Evolutionary conservation across 345 rosid species (phyloP).

Genomic region (Durio zibethinus): DNA sequence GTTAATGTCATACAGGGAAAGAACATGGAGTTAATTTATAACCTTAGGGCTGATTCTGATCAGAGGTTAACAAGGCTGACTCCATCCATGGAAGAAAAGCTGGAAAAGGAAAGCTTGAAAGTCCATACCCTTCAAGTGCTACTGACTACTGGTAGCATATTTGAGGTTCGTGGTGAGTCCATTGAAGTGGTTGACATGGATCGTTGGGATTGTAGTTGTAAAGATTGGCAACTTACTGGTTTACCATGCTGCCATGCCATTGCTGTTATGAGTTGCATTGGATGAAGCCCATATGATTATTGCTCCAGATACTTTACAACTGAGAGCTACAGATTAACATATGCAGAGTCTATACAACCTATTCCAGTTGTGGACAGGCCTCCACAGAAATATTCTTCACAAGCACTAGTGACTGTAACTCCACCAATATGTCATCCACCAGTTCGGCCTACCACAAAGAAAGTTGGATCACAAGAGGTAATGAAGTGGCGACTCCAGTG

Average conservation of each 20-base stretch:
- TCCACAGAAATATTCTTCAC: conserved; percentile 40
- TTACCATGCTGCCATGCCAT: conserved; percentile 78
- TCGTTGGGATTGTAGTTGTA: conserved; percentile 82
- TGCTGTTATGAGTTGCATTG: conserved; percentile 57
- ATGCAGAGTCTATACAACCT: conserved; percentile 67
- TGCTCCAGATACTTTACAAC: conserved; percentile 71
- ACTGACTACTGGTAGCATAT: conserved; percentile 53
- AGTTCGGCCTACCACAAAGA: conserved; percentile 79
- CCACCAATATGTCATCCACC: conserved; percentile 86
- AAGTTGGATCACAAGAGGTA: conserved; percentile 50
- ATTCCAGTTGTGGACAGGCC: conserved; percentile 49
- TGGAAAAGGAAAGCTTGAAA: conserved; percentile 57
- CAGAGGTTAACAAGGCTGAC: conserved; percentile 66
- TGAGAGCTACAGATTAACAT: conserved; percentile 68
- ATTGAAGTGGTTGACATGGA: conserved; percentile 66
- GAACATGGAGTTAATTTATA: conserved; percentile 64
- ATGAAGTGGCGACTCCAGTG: conserved; percentile 90
- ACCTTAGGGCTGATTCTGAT: conserved; percentile 43
- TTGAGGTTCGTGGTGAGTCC: conserved; percentile 82
- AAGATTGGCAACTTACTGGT: conserved; percentile 79
- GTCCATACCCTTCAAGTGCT: conserved; percentile 53
- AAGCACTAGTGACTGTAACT: conserved; percentile 60
- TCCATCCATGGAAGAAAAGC: conserved; percentile 75
- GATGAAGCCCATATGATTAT: conserved; percentile 58
- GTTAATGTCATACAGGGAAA: conserved; percentile 73